A percentile compares a stretch with the other conserved stretches of the same genome.
Conservation (phyloP, 805 yeast genomes). For the Sungouiozyma ichnusensis region DNA sequence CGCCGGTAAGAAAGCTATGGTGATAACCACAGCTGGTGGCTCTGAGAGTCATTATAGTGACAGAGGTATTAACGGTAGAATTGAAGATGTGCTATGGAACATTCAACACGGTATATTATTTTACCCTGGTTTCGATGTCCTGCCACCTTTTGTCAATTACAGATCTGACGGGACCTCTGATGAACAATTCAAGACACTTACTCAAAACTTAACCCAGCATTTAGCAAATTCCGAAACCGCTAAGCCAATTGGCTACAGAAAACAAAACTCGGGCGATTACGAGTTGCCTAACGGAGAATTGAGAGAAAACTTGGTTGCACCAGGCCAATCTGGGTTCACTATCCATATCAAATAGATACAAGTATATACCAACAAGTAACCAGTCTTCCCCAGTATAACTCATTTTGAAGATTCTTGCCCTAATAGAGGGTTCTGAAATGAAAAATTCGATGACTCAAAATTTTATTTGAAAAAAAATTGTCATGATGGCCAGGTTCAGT, state of each 20-base stretch:
- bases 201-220: not conserved
- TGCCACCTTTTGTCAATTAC: conserved; percentile 13
- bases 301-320: not conserved
- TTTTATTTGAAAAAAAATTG: not conserved
- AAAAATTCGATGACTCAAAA: not conserved
- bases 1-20: conserved; percentile 15
- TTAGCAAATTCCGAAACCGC: not conserved
- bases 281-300: conserved; percentile 4
- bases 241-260: conserved; percentile 6
- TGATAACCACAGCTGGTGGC: conserved; percentile 11
- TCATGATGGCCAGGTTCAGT: not conserved
- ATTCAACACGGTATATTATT: conserved; percentile 15
- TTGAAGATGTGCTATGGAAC: conserved; percentile 16
- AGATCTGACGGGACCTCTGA: conserved; percentile 4
- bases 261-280: conserved; percentile 13
- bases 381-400: too few relatives aligned
- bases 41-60: conserved; percentile 6
- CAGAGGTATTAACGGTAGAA: conserved; percentile 16
- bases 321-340: not conserved
- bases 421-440: not conserved
- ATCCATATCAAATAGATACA: not conserved
- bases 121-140: conserved; percentile 15
- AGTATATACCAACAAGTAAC: too few relatives aligned
- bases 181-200: conserved; percentile 1
- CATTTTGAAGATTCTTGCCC: not conserved